These are phyloP conservation scores for Termitomyces titanicus DNA, from an alignment of 768 basidiomycete species.

Conservation along the genomic window DNA sequence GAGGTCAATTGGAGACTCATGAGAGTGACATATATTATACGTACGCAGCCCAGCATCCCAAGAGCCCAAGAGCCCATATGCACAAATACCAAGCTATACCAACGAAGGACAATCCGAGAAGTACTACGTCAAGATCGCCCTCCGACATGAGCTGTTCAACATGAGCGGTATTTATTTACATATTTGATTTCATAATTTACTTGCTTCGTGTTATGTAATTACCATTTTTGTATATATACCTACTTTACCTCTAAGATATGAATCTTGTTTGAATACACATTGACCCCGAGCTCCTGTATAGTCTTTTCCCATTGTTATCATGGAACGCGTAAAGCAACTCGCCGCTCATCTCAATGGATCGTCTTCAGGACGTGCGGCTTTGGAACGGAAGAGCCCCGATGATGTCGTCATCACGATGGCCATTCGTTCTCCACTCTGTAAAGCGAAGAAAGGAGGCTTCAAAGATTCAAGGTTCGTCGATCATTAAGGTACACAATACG, in stretches of 20 bases:
- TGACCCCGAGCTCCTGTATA: no score
- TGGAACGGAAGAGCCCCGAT: slow-evolving; percentile 59
- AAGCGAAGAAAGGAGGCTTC: slow-evolving; percentile 72
- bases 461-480: slow-evolving; percentile 60
- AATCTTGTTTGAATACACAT: no score
- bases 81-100: slow-evolving; percentile 58
- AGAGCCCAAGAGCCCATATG: slow-evolving; percentile 60
- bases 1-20: neutral
- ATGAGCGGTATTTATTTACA: no score
- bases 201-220: no score
- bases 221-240: no score
- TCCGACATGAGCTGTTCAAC: slow-evolving; percentile 4
- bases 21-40: slow-evolving; percentile 23
- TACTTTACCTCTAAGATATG: no score
- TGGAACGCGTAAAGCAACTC: slow-evolving; percentile 68
- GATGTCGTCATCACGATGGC: slow-evolving; percentile 86
- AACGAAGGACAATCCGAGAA: slow-evolving; percentile 30
- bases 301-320: slow-evolving; percentile 13
- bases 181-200: no score
- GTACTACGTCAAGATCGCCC: slow-evolving; percentile 1
- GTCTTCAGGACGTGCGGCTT: slow-evolving; percentile 41
- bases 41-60: slow-evolving; percentile 72
- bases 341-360: slow-evolving; percentile 50
- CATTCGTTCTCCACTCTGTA: slow-evolving; percentile 72
- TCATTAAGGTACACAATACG: neutral